phyloP scores from a whole-genome alignment of 2,329 filamentous ascomycete species.

The Pseudonectria buxi region DNA sequence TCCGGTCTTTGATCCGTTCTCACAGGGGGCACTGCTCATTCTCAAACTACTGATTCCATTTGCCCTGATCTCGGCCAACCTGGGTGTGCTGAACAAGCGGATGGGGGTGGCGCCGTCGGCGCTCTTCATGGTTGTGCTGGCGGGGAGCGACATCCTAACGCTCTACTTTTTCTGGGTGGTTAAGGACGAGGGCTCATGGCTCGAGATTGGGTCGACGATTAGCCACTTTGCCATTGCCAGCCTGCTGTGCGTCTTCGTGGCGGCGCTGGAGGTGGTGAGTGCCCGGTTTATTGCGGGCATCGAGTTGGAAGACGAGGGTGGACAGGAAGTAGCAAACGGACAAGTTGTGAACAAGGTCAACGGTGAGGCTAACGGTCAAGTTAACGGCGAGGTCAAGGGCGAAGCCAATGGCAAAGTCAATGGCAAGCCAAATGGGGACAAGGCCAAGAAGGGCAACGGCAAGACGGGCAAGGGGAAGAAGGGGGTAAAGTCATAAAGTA shows the following conservation, averaged over 20 bases:
- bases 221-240: slow-evolving; percentile 94
- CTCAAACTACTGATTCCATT: slow-evolving; percentile 93
- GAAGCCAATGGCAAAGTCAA: slow-evolving; percentile 7
- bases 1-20: slow-evolving; percentile 89
- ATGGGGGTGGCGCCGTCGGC: slow-evolving; percentile 81
- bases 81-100: slow-evolving; percentile 84
- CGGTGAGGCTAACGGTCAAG: slow-evolving; percentile 1
- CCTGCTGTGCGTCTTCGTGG: slow-evolving; percentile 82
- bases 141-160: slow-evolving; percentile 82
- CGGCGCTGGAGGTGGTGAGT: slow-evolving; percentile 77
- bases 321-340: slow-evolving; percentile 2
- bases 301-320: slow-evolving; percentile 45
- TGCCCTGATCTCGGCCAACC: slow-evolving; percentile 81
- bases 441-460: slow-evolving; percentile 18
- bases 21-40: slow-evolving; percentile 77
- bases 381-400: background rate
- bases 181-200: slow-evolving; percentile 90
- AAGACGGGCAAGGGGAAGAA: slow-evolving; percentile 1
- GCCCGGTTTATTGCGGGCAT: slow-evolving; percentile 76
- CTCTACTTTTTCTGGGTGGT: slow-evolving; percentile 98
- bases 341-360: background rate
- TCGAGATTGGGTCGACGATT: slow-evolving; percentile 96
- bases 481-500: background rate
- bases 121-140: slow-evolving; percentile 92
- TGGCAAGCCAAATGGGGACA: slow-evolving; percentile 9